phyloP scores from a whole-genome alignment of 1,284 basidiomycete species.

The Puccinia polysora region DNA sequence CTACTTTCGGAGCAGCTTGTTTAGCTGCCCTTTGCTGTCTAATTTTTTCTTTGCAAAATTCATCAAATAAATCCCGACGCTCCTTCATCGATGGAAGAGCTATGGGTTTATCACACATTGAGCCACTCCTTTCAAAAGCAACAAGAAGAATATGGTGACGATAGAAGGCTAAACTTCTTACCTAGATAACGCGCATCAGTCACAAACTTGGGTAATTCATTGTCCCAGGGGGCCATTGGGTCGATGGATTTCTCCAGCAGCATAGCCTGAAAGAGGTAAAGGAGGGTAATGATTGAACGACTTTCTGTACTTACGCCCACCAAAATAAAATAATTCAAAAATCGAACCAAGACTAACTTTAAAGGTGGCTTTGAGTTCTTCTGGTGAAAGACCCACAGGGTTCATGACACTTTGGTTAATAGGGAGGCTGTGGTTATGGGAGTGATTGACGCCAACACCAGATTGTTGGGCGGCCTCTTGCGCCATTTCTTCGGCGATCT shows the following conservation, averaged over 20 bases:
- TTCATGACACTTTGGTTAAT: constrained; percentile 58
- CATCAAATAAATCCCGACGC: constrained; percentile 84
- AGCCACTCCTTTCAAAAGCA: background rate
- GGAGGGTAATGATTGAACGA: background rate
- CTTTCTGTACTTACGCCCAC: too few relatives aligned
- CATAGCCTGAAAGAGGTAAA: constrained; percentile 36
- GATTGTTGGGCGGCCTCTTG: constrained; percentile 57
- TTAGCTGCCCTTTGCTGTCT: constrained; percentile 67
- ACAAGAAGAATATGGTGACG: background rate
- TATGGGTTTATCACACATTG: background rate
- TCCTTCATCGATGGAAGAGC: constrained; percentile 57
- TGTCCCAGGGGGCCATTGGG: constrained; percentile 92
- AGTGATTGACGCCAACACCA: background rate
- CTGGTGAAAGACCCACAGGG: constrained; percentile 70
- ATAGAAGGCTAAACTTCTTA: constrained; percentile 4
- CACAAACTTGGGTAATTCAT: constrained; percentile 83
- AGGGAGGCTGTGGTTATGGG: constrained; percentile 57
- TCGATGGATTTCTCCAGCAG: constrained; percentile 68
- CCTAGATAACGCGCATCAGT: constrained; percentile 55
- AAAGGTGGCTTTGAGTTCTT: constrained; percentile 87
- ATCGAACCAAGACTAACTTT: constrained; percentile 57
- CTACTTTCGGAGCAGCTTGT: constrained; percentile 44
- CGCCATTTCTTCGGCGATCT: constrained; percentile 64
- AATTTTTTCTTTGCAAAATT: constrained; percentile 85
- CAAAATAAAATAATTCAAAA: constrained; percentile 46